A percentile compares a stretch with the other conserved stretches of the same genome.
phyloP scores from a whole-genome alignment of 345 rosid genomes.

The Ceriops decandra region DNA sequence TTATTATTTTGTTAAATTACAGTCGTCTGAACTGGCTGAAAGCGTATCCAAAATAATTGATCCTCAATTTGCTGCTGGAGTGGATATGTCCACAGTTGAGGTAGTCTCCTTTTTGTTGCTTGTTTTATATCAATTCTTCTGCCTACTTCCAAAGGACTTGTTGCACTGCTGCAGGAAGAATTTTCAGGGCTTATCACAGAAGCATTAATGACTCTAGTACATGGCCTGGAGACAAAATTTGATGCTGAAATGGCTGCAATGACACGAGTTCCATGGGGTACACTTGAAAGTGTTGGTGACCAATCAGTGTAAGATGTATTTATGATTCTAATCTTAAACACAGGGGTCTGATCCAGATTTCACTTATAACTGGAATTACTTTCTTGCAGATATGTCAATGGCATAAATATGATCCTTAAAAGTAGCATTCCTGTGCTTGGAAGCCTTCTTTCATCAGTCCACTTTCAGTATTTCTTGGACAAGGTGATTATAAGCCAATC shows the following conservation, averaged over 20 bases:
- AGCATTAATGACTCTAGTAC: conserved; percentile 85
- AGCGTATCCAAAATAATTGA: conserved; percentile 88
- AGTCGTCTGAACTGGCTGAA: conserved; percentile 96
- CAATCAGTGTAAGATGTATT: conserved; percentile 74
- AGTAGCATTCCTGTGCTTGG: conserved; percentile 64
- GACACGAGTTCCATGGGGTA: conserved; percentile 95
- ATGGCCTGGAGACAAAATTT: conserved; percentile 91
- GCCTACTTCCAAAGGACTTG: conserved; percentile 20
- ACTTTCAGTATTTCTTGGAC: conserved; percentile 79
- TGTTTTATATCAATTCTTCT: conserved; percentile 9
- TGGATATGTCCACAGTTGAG: conserved; percentile 89
- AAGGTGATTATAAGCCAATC: conserved; percentile 39
- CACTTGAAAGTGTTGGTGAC: conserved; percentile 98
- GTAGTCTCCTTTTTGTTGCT: conserved; percentile 35
- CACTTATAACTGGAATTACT: conserved; percentile 18
- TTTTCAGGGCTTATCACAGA: conserved; percentile 89
- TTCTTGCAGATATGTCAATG: conserved; percentile 67
- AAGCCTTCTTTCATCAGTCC: conserved; percentile 58
- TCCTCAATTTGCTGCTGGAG: conserved; percentile 74
- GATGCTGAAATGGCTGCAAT: conserved; percentile 94
- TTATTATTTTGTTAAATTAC: conserved; percentile 3
- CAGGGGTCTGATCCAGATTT: neutral
- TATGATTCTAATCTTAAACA: neutral
- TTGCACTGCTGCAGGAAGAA: conserved; percentile 66
- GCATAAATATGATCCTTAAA: conserved; percentile 53